phyloP scores from a whole-genome alignment of 179 eudicot species.

The Drosera spatulata region DNA sequence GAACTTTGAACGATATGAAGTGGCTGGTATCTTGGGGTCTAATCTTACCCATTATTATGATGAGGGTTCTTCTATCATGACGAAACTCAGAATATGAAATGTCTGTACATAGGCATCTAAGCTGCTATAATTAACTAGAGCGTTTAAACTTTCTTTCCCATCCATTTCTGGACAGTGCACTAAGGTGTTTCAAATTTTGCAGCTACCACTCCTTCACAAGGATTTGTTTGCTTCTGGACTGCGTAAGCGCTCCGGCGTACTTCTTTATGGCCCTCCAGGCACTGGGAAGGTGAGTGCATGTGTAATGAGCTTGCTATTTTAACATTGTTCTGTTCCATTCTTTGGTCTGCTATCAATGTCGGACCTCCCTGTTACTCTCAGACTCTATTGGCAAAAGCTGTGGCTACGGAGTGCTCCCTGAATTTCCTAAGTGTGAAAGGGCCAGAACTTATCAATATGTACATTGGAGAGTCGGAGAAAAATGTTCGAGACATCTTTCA shows the following conservation, averaged over 20 bases:
- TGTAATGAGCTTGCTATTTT: not conserved
- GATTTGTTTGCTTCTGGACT: conserved; percentile 94
- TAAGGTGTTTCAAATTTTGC: conserved; percentile 7
- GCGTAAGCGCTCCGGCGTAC: conserved; percentile 97
- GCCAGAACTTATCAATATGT: conserved; percentile 97
- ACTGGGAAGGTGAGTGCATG: conserved; percentile 74
- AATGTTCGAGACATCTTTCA: conserved; percentile 92
- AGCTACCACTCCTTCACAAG: conserved; percentile 94
- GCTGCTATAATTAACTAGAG: too few relatives aligned
- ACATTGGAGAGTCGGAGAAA: conserved; percentile 98
- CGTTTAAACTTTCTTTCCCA: too few relatives aligned
- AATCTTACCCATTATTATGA: too few relatives aligned
- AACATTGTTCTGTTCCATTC: not conserved
- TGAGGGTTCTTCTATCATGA: too few relatives aligned
- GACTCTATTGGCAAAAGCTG: conserved; percentile 98
- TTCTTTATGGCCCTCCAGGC: conserved; percentile 99
- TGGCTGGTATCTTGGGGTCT: too few relatives aligned
- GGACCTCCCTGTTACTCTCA: conserved; percentile 21
- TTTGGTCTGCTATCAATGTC: not conserved
- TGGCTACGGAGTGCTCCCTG: conserved; percentile 95
- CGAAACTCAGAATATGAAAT: too few relatives aligned
- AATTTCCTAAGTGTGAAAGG: conserved; percentile 96
- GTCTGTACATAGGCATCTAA: too few relatives aligned
- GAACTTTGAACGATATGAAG: too few relatives aligned
- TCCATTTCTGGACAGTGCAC: too few relatives aligned